These are phyloP conservation scores for Abortiporus biennis DNA, from an alignment of 1,284 basidiomycete species.

Conservation along the genomic window DNA sequence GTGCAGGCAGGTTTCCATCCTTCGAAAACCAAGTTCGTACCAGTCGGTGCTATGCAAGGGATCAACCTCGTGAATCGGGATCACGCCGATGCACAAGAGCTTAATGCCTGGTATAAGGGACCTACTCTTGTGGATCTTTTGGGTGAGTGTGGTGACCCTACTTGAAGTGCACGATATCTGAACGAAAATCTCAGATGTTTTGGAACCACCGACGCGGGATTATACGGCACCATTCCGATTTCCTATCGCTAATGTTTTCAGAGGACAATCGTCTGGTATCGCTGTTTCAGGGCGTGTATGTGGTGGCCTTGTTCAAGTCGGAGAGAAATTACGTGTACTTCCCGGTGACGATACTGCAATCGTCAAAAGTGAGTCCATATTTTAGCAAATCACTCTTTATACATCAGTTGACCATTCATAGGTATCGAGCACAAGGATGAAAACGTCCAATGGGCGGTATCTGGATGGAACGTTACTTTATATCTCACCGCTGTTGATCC, in stretches of 20 bases:
- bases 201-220: conserved; percentile 79
- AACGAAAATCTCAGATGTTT: conserved; percentile 47
- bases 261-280: conserved; percentile 76
- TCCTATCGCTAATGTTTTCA: conserved; percentile 95
- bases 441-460: conserved; percentile 80
- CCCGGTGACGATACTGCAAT: conserved; percentile 90
- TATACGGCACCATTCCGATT: conserved; percentile 78
- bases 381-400: background rate
- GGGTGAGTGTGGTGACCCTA: conserved; percentile 39
- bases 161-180: conserved; percentile 3
- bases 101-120: conserved; percentile 80
- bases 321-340: conserved; percentile 80
- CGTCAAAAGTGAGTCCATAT: conserved; percentile 60
- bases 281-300: conserved; percentile 86
- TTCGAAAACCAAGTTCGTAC: conserved; percentile 79
- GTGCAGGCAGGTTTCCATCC: conserved; percentile 81
- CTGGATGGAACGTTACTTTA: conserved; percentile 85
- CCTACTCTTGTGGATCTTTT: conserved; percentile 82
- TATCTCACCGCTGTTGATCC: conserved; percentile 84
- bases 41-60: conserved; percentile 87
- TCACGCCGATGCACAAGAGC: conserved; percentile 38
- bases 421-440: conserved; percentile 87
- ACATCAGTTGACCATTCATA: conserved; percentile 24
- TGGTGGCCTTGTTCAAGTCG: conserved; percentile 87
- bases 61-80: conserved; percentile 71